Evolutionary conservation across 192 early-diverging fungal genomes (phyloP), one percentile per base, ranked within the genome.

Genomic region (Kickxella alabastrina): DNA sequence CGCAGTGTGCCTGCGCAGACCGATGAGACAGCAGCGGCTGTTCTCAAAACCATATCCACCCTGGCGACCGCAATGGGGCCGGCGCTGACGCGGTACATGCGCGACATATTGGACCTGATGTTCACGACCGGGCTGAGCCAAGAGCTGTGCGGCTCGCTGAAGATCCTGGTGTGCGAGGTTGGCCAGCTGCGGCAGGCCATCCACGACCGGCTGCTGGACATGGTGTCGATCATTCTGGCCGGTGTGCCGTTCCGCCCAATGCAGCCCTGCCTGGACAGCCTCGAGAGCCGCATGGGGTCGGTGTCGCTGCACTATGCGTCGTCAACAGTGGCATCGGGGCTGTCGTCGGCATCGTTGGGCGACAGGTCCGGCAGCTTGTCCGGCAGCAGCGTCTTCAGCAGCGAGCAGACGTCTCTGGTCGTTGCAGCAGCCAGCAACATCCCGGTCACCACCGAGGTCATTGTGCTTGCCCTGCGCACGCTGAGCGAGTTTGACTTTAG

Each of bases 51-150:
- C 49, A 86, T 97, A 36, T 88, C 85, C 22, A 90, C 88, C 82
- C 77, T 98, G 34, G 93, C 92, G 1, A 76, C 77, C 9, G 91
- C 94, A 15, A 87, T 98, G 44, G 89, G 92, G n/a, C 91, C 88
- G 28, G 90, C 87, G 5, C 70, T 96, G 39, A 92, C 88, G 0
- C 89, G 88, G 49, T 82, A 93, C 59, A 81, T 95, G 80, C 85
- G 89, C 43, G 90, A 89, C 19, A 59, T 97, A 14, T 55, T 97
- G 38, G 92, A 95, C 48, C 74, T 90, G 46, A 95, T 98, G 89
- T 96, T 98, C 54, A 80, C 86, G 3, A 81, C 84, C 14, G 94
- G 94, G 17, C 70, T 97, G 28, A 92, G 81, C 52, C 83, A 90
- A 40, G 75, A 85, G 25, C 66, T 98, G 42, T 83, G 85, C n/a